Conservation (phyloP, 257 asterid genomes). For the Ligustrum vulgare region DNA sequence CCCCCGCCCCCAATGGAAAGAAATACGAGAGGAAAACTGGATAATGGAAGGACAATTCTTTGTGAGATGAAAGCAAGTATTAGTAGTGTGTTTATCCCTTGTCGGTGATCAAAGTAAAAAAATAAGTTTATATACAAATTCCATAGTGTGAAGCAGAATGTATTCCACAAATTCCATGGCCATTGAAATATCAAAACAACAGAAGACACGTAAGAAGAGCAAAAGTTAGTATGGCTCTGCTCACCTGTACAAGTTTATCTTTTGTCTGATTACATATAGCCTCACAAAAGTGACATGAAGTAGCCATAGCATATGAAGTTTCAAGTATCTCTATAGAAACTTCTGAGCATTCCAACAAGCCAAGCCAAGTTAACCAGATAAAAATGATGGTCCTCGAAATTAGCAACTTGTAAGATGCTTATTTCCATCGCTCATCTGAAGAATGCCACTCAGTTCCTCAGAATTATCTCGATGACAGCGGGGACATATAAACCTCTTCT, state of each 20-base stretch:
- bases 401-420: slow-evolving; percentile 40
- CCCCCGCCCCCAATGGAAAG: slow-evolving; percentile 11
- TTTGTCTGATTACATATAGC: slow-evolving; percentile 15
- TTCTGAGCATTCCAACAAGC: neutral
- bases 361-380: slow-evolving; percentile 16
- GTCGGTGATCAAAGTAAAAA: slow-evolving; percentile 21
- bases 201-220: slow-evolving; percentile 13
- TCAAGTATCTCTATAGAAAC: slow-evolving; percentile 1
- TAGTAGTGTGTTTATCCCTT: neutral
- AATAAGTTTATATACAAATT: slow-evolving; percentile 1
- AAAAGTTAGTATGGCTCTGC: slow-evolving; percentile 18
- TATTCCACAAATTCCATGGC: neutral
- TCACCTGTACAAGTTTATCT: slow-evolving; percentile 17
- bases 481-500: slow-evolving; percentile 62
- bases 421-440: slow-evolving; percentile 39
- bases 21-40: neutral
- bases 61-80: neutral
- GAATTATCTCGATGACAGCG: slow-evolving; percentile 68
- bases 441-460: slow-evolving; percentile 47
- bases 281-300: neutral
- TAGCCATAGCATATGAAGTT: neutral
- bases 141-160: neutral
- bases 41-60: neutral
- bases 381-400: neutral
- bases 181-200: slow-evolving; percentile 6